Base-by-base conservation (phyloP, 768 basidiomycete species). In the Agrocybe pediades region DNA sequence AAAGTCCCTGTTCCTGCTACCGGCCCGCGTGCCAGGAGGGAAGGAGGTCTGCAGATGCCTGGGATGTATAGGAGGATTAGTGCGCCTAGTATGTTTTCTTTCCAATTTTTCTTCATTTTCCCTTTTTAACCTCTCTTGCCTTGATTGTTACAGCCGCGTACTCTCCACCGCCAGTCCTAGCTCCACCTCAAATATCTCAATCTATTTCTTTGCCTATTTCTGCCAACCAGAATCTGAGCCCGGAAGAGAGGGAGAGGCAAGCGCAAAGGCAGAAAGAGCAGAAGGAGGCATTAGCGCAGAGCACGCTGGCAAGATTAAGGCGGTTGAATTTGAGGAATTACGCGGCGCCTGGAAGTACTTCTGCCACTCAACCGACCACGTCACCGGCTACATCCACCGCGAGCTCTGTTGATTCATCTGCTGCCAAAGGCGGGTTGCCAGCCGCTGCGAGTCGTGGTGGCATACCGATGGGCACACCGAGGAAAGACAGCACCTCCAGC, bases 291-390 rank as follows among this genome's bases (percentile, higher is more conserved):
- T 44, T 69, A 16, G 65, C 74, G 0, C 69, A 74, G 55, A 71
- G 68, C 7, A 71, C 72, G 6, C 55, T 73, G 6, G 58, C 61
- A 25, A 56, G 72, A 30, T 55, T 76, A 19, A 69, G 68, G 53
- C 69, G 70, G 62, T 65, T 83, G 41, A 77, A 73, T 46, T 61
- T 82, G 53, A 69, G 68, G 57, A 83, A 82, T 65, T 83, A 83
- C 57, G 78, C 79, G 8, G 77, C 78, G 6, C 80, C 81, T n/a
- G 53, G 54, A 30, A 40, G 25, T 46, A 46, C 51, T 50, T 30
- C 45, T 21, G 17, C 20, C 46, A n/a, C n/a, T n/a, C n/a, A n/a
- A n/a, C n/a, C n/a, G n/a, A n/a, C 19, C n/a, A 23, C 15, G 11
- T 42, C 19, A 29, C 33, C 16, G 41, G 41, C 20, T 9, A 5